phyloP scores from a whole-genome alignment of 106 monocot species.

The Platanthera zijinensis region DNA sequence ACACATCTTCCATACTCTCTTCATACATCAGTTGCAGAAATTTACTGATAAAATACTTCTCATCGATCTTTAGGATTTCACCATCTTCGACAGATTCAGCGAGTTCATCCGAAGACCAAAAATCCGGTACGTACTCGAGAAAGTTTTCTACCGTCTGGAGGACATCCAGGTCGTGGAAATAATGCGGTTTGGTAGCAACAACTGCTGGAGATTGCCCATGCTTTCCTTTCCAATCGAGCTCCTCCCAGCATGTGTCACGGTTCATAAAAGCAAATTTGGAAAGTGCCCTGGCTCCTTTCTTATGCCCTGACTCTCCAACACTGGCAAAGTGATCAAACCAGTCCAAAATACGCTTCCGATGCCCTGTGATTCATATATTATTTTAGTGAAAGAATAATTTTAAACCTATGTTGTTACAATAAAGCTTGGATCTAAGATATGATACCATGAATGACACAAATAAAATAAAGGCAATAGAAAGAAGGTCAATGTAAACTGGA shows the following conservation, averaged over 20 bases:
- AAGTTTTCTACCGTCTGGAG: conserved; percentile 79
- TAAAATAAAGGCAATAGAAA: neutral
- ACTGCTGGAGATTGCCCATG: conserved; percentile 95
- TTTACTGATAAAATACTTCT: conserved; percentile 64
- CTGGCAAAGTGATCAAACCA: conserved; percentile 92
- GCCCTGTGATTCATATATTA: conserved; percentile 29
- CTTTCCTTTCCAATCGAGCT: conserved; percentile 93
- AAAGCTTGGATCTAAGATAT: neutral
- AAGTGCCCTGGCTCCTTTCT: conserved; percentile 68
- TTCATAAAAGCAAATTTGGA: conserved; percentile 87
- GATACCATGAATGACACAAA: neutral
- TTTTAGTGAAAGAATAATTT: neutral
- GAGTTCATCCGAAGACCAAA: conserved; percentile 91
- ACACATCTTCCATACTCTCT: conserved; percentile 52
- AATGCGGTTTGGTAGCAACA: conserved; percentile 97
- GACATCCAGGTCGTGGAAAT: conserved; percentile 82
- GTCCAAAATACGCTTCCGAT: conserved; percentile 57
- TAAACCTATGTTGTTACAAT: neutral
- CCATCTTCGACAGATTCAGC: conserved; percentile 82
- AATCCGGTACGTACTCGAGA: conserved; percentile 82
- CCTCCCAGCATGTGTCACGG: conserved; percentile 89
- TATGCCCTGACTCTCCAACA: conserved; percentile 68
- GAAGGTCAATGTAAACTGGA: neutral
- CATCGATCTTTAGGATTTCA: conserved; percentile 67
- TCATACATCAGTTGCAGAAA: conserved; percentile 72